phyloP scores from a whole-genome alignment of 768 basidiomycete genomes.

The Strobilomyces echinocephalus region DNA sequence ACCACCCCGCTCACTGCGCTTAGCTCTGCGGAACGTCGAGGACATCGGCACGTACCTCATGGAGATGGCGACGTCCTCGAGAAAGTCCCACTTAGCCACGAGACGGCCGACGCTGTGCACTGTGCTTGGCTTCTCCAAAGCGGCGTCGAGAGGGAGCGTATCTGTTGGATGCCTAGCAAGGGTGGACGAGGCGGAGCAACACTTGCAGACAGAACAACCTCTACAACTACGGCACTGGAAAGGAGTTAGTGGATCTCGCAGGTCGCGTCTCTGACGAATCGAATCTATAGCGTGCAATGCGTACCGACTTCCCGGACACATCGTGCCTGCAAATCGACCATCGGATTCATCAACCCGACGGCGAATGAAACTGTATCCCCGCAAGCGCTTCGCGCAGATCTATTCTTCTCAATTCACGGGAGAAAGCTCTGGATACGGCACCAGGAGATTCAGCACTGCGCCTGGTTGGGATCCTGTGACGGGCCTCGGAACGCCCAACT shows the following conservation, averaged over 20 bases:
- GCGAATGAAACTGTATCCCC: too few relatives aligned
- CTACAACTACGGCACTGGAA: constrained; percentile 27
- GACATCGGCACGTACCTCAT: constrained; percentile 25
- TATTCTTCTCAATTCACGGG: constrained; percentile 11
- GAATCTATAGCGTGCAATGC: constrained; percentile 27
- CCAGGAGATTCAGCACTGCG: constrained; percentile 23
- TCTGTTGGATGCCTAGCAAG: constrained; percentile 19
- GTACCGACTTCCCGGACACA: constrained; percentile 31
- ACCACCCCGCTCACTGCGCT: constrained; percentile 23
- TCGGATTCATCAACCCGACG: too few relatives aligned
- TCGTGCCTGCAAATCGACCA: too few relatives aligned
- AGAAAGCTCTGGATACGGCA: constrained; percentile 23
- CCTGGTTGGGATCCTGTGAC: constrained; percentile 33
- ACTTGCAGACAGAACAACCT: constrained; percentile 32
- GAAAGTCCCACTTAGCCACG: too few relatives aligned
- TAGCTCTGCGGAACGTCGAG: constrained; percentile 22
- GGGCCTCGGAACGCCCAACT: constrained; percentile 41
- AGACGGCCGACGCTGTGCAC: constrained; percentile 23
- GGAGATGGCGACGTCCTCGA: too few relatives aligned
- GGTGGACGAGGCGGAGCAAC: constrained; percentile 23
- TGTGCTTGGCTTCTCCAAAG: constrained; percentile 26
- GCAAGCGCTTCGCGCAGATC: constrained; percentile 8
- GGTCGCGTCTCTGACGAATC: neutral
- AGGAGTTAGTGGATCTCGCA: constrained; percentile 21
- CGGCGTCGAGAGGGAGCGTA: constrained; percentile 22